Evolutionary conservation across 805 yeast species (phyloP), one percentile per base, ranked within the genome.

Genomic region (Ogataea degrootiae): DNA sequence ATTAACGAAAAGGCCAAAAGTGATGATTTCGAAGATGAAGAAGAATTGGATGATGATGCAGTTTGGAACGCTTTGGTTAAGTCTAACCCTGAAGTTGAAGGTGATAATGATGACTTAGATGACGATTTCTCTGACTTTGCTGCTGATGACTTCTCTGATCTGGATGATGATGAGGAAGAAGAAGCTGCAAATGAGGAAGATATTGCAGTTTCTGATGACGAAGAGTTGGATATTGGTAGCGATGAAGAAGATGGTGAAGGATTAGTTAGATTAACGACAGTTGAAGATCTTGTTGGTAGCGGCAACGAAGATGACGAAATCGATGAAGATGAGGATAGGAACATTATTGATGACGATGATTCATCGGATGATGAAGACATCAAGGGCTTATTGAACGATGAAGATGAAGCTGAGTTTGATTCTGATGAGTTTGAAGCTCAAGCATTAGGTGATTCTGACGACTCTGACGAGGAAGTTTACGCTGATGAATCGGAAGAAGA

Each of bases 51-150:
- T 44, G 86, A 78, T 34, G 87, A 79, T 46, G 61, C 63, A 14
- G 74, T 77, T 36, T 79, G 87, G 80, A 70, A 76, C 57, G 89
- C 84, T 1, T 69, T 79, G 55, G 82, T 79, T 31, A 71, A 74
- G 53, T 74, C 79, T 44, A 75, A 76, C 53, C 82, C 83, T 0
- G 84, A 79, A 33, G 78, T 76, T 29, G 83, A 75, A 61, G 79
- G 73, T 37, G 80, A 63, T 29, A 71, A 69, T 19, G 66, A 58
- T 34, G 67, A 60, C 14, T 47, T 54, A 21, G 71, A 67, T 33
- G 67, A 62, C 17, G 74, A 68, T n/a, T 54, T 62, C 8, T 65
- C 67, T 5, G 72, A 68, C 52, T 64, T 69, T 22, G 74, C 66
- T 38, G 56, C 70, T 56, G 75, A 67, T 37, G 74, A 66, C 38